Evolutionary conservation across 148 eudicot genomes (phyloP).

Genomic region (Heliamphora exappendiculata): DNA sequence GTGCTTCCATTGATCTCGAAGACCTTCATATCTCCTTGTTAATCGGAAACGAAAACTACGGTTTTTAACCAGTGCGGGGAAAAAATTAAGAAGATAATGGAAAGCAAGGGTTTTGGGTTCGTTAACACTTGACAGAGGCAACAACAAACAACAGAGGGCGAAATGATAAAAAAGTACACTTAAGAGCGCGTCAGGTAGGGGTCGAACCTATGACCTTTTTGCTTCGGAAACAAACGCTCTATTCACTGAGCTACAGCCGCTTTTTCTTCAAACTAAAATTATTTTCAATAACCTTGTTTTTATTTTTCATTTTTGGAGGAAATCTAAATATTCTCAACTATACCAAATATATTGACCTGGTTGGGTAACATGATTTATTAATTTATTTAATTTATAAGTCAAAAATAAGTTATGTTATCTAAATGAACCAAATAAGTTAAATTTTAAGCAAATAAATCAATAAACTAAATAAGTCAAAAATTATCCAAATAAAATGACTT

Average conservation of each 20-base stretch:
- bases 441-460: no score
- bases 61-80: background rate
- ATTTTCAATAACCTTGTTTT: no score
- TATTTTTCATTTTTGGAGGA: no score
- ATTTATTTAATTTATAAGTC: no score
- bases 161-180: background rate
- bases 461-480: no score
- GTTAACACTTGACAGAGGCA: background rate
- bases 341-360: no score
- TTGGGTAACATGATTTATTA: no score
- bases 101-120: background rate
- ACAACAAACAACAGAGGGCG: background rate
- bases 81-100: background rate
- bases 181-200: slow-evolving; percentile 8
- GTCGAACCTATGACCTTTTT: slow-evolving; percentile 6
- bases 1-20: slow-evolving; percentile 46
- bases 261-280: background rate
- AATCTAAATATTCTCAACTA: no score
- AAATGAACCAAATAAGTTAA: no score
- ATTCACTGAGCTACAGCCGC: slow-evolving; percentile 7
- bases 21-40: slow-evolving; percentile 42
- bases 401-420: no score
- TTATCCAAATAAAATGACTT: no score
- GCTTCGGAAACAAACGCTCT: slow-evolving; percentile 7
- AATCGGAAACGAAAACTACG: background rate